Evolutionary conservation across 2,329 filamentous ascomycete species (phyloP), one percentile per base, ranked within the genome.

Genomic region (Waltergamsia citrina): DNA sequence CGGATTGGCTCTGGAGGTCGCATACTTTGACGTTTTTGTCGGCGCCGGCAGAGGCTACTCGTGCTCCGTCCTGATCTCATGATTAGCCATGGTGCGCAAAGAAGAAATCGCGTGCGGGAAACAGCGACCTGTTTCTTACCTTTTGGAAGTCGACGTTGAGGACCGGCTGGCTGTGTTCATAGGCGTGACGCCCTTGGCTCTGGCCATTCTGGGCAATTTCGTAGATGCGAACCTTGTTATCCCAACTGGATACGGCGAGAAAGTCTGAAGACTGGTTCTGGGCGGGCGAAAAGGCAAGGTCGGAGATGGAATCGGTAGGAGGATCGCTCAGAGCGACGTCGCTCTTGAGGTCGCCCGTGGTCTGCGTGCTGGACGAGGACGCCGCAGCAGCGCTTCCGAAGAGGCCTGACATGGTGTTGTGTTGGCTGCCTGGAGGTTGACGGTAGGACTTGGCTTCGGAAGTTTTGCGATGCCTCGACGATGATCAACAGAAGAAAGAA

Each of bases 211-310:
- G 63, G 43, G 81, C 77, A 53, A 96, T 86, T 59, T 96, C 86
- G 63, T 96, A 98, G 54, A 98, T 90, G 52, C 88, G 82, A 42
- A 96, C 86, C 58, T 94, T 94, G 67, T 93, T 94, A 62, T 98
- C 92, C 92, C 92, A 98, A 48, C 86, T 94, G 31, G 86, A 69
- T 23, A 95, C 85, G 17, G 90, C 87, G 14, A 98, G 70, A 54
- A 93, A 83, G 49, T 96, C 86, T n/a, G n/a, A n/a, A 50, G 56
- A 54, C 29, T 49, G 57, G 50, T 54, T 67, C 51, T 23, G 19
- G n/a, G 51, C 69, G 51, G 81, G 77, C 11, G 82, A 88, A 64
- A 95, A 98, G 32, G 77, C 67, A 39, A 98, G 71, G 53, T 87
- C 85, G 23, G 88, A 88, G 51, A 96, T 82, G 58, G 83, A 85